These are phyloP conservation scores for Albugo candida DNA, from an alignment of 352 stramenopile genomes.

Conservation along the genomic window DNA sequence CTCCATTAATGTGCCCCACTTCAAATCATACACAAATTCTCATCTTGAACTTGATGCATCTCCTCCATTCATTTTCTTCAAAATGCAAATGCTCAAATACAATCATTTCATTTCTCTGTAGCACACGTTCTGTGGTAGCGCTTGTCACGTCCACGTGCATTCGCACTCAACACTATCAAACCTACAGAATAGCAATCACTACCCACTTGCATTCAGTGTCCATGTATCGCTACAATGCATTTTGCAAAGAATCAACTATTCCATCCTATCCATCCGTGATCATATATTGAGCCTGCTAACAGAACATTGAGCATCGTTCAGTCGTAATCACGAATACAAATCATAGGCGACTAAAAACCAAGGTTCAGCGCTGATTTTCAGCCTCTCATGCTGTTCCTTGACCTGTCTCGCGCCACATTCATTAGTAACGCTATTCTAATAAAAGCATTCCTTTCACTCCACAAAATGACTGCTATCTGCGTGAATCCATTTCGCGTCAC, in stretches of 20 bases:
- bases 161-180: background rate
- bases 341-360: conserved; percentile 76
- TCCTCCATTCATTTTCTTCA: no score
- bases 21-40: no score
- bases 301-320: conserved; percentile 59
- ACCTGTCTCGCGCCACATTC: conserved; percentile 74
- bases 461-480: no score
- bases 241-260: background rate
- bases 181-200: background rate
- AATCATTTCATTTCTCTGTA: no score
- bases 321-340: conserved; percentile 58
- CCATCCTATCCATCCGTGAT: conserved; percentile 14
- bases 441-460: no score
- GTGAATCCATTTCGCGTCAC: background rate
- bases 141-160: no score
- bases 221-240: conserved; percentile 3
- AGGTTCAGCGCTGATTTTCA: conserved; percentile 20
- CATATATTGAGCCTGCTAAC: conserved; percentile 57
- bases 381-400: conserved; percentile 31
- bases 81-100: no score
- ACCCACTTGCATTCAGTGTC: background rate
- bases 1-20: no score
- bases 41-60: no score
- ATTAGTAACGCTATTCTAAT: background rate
- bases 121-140: no score